Percentiles rank a stretch among this genome's conserved stretches.
phyloP scores from a whole-genome alignment of 257 asterid genomes.

The Marsdenia floribunda region DNA sequence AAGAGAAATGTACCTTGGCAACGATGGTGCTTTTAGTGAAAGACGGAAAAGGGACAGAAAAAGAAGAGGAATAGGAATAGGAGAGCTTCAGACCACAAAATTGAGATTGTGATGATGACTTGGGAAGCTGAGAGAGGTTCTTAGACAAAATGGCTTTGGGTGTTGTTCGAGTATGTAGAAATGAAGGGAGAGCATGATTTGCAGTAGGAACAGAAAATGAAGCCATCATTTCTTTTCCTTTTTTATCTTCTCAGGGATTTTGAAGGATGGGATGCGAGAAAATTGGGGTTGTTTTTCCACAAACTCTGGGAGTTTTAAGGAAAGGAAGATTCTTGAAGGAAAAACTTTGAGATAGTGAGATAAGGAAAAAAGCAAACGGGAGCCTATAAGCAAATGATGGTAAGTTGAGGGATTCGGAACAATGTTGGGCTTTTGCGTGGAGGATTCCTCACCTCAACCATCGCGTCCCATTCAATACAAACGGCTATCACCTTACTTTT shows the following conservation, averaged over 20 bases:
- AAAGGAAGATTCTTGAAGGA: not conserved
- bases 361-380: constrained; percentile 23
- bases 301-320: not conserved
- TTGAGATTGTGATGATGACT: constrained; percentile 60
- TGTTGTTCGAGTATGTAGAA: constrained; percentile 41
- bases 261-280: not conserved
- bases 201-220: constrained; percentile 46
- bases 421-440: constrained; percentile 42
- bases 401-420: constrained; percentile 1
- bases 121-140: constrained; percentile 32
- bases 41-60: constrained; percentile 40
- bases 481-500: not conserved
- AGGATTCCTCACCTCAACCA: constrained; percentile 41
- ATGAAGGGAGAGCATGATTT: constrained; percentile 47
- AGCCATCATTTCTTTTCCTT: constrained; percentile 40
- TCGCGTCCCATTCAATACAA: not conserved
- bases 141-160: constrained; percentile 42
- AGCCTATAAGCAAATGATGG: not conserved
- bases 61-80: constrained; percentile 24
- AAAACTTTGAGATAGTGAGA: constrained; percentile 13
- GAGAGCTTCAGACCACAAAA: constrained; percentile 63
- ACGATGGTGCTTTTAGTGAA: constrained; percentile 33
- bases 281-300: not conserved
- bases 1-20: constrained; percentile 76
- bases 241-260: not conserved